These are phyloP conservation scores for Cymbopogon citratus DNA, from an alignment of 176 grass and related monocot genomes.

Conservation along the genomic window DNA sequence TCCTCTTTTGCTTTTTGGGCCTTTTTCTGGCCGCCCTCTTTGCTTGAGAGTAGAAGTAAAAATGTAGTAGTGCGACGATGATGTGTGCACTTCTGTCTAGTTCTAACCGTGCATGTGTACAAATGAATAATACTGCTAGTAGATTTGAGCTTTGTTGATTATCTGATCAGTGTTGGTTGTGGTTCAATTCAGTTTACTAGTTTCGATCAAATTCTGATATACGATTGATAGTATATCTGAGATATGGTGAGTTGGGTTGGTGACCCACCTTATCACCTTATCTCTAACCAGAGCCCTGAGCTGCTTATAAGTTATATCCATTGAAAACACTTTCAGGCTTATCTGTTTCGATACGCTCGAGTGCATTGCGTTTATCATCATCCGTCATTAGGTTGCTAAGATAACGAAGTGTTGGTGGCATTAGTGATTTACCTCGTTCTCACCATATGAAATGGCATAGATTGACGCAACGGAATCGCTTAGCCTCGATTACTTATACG, in stretches of 20 bases:
- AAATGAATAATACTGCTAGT: neutral
- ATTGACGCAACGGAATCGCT: no score
- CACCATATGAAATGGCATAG: no score
- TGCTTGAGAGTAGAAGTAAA: constrained; percentile 4
- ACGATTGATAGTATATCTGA: neutral
- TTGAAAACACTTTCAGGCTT: neutral
- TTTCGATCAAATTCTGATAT: neutral
- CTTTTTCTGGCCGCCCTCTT: constrained; percentile 9
- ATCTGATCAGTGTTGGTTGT: neutral
- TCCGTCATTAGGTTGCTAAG: no score
- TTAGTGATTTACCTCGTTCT: no score
- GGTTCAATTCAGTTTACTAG: neutral
- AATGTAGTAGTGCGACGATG: neutral
- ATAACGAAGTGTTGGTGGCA: no score
- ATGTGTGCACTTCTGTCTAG: neutral
- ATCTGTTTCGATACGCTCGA: neutral
- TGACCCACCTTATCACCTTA: neutral
- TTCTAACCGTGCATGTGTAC: constrained; percentile 23
- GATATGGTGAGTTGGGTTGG: neutral
- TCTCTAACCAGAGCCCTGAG: neutral
- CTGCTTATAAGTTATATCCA: no score
- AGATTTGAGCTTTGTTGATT: neutral
- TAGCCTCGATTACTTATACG: no score
- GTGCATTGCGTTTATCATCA: no score
- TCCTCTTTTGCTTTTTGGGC: neutral